phyloP scores from a whole-genome alignment of 2,329 filamentous ascomycete genomes.

The Neonectria magnoliae region DNA sequence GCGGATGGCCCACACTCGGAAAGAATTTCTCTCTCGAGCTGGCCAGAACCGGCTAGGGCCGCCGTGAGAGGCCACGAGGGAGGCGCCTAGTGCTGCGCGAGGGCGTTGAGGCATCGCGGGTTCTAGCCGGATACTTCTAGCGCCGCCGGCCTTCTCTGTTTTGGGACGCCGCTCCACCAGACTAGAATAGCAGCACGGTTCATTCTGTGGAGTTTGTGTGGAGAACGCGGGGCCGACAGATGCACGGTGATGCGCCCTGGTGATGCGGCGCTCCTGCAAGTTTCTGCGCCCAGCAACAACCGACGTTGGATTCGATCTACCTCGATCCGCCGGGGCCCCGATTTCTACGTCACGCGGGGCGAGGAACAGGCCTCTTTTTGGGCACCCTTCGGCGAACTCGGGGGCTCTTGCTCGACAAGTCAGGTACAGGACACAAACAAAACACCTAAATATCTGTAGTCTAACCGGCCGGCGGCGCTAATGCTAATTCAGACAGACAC shows the following conservation, averaged over 20 bases:
- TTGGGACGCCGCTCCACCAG: conserved; percentile 2
- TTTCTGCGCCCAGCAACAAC: conserved; percentile 14
- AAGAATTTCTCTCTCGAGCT: conserved; percentile 35
- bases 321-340: conserved; percentile 24
- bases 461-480: conserved; percentile 15
- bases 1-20: conserved; percentile 30
- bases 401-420: conserved; percentile 27
- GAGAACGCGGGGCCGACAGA: conserved; percentile 26
- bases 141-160: conserved; percentile 30
- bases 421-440: conserved; percentile 9
- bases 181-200: conserved; percentile 35
- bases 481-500: conserved; percentile 3
- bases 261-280: conserved; percentile 4
- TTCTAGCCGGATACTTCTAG: conserved; percentile 16
- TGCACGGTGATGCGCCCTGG: conserved; percentile 14
- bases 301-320: conserved; percentile 30
- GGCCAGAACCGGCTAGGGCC: conserved; percentile 33
- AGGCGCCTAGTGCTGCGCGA: neutral
- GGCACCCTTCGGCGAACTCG: conserved; percentile 13
- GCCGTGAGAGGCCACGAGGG: conserved; percentile 23
- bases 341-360: conserved; percentile 40
- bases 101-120: neutral
- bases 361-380: conserved; percentile 3
- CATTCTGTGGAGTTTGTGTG: conserved; percentile 33
- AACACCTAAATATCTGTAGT: neutral